Evolutionary conservation across 129 eudicot species (phyloP), one percentile per base, ranked within the genome.

Genomic region (Chrysanthemum makinoi): DNA sequence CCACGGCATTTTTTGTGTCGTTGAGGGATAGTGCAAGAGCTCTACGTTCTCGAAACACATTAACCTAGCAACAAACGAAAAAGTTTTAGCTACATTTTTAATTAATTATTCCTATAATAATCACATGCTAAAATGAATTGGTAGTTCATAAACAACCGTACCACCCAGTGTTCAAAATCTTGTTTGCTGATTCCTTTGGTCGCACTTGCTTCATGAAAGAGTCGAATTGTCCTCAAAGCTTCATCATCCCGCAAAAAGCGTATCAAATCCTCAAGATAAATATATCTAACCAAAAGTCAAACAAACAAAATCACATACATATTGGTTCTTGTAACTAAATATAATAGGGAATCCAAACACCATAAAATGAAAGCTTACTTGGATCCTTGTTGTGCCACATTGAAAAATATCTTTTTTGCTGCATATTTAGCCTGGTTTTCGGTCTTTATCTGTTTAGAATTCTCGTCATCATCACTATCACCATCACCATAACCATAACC

Each of bases 351-450:
- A 30, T 30, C 35, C 4, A 30, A 30, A 30, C 1, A 30, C 35
- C 6, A 30, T 30, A 4, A 57, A 20, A 15, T 57, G 4, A 9
- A 47, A 48, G 12, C 10, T 10, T 81, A 91, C 97, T 84, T 88
- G n/a, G 89, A 88, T 44, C 86, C 96, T 13, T 77, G 87, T 69
- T 83, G 81, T 10, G 96, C 97, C 33, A 90, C 96, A 69, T 90
- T 90, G 75, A 9, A 10, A 65, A 90, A 90, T 52, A 90, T 87
- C 78, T 80, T 87, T 85, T 87, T 90, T 67, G 96, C 96, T 22
- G 96, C 96, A 78, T 66, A 57, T 54, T 86, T 88, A 4, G 95
- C 95, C 73, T 88, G 82, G 48, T 28, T 69, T 74, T 88, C 95
- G n/a, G 74, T 88, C 2, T 88, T 83, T 54, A 88, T 88, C 65